A percentile compares a stretch with the other conserved stretches of the same genome.
Conservation (phyloP, 345 rosid genomes). For the Heritiera littoralis region DNA sequence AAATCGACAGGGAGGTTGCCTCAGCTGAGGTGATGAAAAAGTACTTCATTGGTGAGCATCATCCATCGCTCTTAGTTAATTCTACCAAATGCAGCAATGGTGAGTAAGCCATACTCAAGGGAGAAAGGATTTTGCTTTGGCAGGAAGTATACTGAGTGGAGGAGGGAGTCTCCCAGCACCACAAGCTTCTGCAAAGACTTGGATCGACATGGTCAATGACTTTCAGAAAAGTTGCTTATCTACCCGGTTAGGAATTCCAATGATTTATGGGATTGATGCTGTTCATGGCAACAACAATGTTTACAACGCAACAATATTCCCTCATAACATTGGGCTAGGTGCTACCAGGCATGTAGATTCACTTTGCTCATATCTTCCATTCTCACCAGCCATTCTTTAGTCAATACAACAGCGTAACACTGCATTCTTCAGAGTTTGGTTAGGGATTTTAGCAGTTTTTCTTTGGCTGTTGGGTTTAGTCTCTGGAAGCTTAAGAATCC, state of each 20-base stretch:
- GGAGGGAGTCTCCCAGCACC: constrained; percentile 59
- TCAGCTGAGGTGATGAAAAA: constrained; percentile 50
- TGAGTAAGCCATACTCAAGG: not conserved
- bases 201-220: constrained; percentile 48
- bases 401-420: not conserved
- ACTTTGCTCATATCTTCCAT: not conserved
- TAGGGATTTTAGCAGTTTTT: not conserved
- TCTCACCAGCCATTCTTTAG: not conserved
- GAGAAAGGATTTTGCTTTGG: not conserved
- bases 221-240: constrained; percentile 59
- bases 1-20: constrained; percentile 40
- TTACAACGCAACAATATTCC: constrained; percentile 83
- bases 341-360: constrained; percentile 60
- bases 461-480: not conserved
- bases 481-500: not conserved
- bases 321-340: constrained; percentile 86
- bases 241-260: constrained; percentile 75
- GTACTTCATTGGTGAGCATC: constrained; percentile 62
- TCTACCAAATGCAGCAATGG: not conserved
- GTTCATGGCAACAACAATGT: constrained; percentile 83
- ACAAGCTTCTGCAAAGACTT: constrained; percentile 47
- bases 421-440: not conserved
- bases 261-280: constrained; percentile 86
- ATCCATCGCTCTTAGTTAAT: not conserved
- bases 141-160: constrained; percentile 70